Conservation (phyloP, 129 eudicot genomes). For the Ambrosia trifida region DNA sequence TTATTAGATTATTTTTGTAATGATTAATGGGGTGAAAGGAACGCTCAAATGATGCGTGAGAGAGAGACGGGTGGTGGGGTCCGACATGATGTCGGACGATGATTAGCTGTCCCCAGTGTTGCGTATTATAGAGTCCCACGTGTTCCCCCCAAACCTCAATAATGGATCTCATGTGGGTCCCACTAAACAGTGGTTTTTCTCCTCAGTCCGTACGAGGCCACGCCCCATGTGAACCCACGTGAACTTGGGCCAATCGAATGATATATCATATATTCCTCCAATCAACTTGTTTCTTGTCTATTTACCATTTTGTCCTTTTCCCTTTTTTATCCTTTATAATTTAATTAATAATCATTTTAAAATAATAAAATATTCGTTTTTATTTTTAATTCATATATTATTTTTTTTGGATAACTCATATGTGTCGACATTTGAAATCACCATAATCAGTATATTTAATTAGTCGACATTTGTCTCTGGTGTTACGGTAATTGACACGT, state of each 20-base stretch:
- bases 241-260: conserved; percentile 45
- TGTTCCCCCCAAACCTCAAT: conserved; percentile 64
- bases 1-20: no score
- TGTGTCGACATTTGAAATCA: not conserved
- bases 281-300: conserved; percentile 27
- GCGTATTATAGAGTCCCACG: conserved; percentile 82
- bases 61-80: conserved; percentile 11
- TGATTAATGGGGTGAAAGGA: not conserved
- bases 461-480: no score
- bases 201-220: conserved; percentile 39
- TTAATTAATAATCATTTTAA: not conserved
- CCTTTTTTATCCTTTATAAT: not conserved
- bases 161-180: conserved; percentile 44
- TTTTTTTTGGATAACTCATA: not conserved
- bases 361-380: not conserved
- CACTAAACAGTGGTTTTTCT: conserved; percentile 11
- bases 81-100: conserved; percentile 85
- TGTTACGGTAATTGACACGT: no score
- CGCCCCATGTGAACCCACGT: conserved; percentile 65
- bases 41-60: conserved; percentile 24
- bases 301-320: conserved; percentile 21
- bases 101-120: conserved; percentile 68
- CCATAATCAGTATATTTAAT: not conserved
- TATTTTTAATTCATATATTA: no score
- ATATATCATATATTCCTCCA: conserved; percentile 14